phyloP scores from a whole-genome alignment of 2,329 filamentous ascomycete genomes.

The Karstenula rhodostoma region DNA sequence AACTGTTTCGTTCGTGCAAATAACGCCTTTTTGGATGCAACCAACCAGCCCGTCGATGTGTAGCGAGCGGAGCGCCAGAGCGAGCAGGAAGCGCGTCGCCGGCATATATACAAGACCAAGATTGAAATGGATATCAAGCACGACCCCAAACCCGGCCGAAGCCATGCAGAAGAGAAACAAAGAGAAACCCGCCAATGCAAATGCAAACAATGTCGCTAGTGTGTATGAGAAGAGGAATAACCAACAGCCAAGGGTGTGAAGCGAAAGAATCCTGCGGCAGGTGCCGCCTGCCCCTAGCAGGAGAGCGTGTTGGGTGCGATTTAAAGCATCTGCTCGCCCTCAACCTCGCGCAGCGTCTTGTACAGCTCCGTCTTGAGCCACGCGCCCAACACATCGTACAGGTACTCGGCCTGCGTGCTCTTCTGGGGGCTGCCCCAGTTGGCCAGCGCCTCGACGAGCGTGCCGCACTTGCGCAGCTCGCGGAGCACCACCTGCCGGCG shows the following conservation, averaged over 20 bases:
- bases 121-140: constrained; percentile 14
- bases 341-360: constrained; percentile 38
- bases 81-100: constrained; percentile 11
- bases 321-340: constrained; percentile 22
- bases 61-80: constrained; percentile 14
- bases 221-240: background rate
- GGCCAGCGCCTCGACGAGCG: constrained; percentile 40
- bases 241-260: constrained; percentile 5
- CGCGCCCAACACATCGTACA: constrained; percentile 42
- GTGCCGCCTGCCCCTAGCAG: background rate
- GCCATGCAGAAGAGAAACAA: constrained; percentile 5
- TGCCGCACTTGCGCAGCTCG: constrained; percentile 40
- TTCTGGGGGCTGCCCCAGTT: constrained; percentile 33
- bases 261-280: background rate
- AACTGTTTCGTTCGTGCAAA: background rate
- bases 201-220: constrained; percentile 12
- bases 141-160: background rate
- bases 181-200: constrained; percentile 6
- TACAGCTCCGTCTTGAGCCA: constrained; percentile 44
- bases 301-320: background rate
- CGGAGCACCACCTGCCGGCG: constrained; percentile 36
- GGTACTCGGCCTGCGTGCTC: constrained; percentile 36
- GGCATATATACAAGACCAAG: constrained; percentile 4
- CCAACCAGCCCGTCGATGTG: constrained; percentile 6
- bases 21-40: constrained; percentile 12